A percentile compares a stretch with the other conserved stretches of the same genome.
Evolutionary conservation across 176 grass and related monocot species (phyloP).

Genomic region (Carex cristatella): DNA sequence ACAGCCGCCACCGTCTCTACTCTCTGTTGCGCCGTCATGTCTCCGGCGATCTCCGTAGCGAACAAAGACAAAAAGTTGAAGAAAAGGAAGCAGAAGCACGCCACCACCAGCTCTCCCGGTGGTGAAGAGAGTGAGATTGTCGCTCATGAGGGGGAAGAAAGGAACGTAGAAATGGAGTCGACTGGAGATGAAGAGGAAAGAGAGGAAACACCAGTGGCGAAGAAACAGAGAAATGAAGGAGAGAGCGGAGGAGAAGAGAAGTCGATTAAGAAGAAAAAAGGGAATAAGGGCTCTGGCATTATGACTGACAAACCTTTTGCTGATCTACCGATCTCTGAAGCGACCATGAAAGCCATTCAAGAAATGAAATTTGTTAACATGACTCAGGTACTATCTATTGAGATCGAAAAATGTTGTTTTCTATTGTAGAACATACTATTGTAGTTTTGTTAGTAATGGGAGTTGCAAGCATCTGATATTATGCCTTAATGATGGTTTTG

Average conservation of each 20-base stretch:
- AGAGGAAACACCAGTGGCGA: slow-evolving; percentile 9
- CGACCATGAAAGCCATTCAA: slow-evolving; percentile 33
- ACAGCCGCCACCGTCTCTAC: background rate
- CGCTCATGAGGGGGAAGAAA: background rate
- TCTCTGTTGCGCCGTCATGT: background rate
- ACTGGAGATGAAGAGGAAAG: background rate
- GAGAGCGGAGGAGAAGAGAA: slow-evolving; percentile 7
- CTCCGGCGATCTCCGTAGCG: background rate
- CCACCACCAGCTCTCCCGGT: background rate
- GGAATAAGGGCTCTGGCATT: slow-evolving; percentile 28
- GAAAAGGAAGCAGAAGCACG: slow-evolving; percentile 20
- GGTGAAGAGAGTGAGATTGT: background rate
- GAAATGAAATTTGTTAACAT: slow-evolving; percentile 49
- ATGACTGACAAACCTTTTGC: slow-evolving; percentile 36
- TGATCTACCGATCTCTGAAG: slow-evolving; percentile 29
- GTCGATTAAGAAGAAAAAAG: slow-evolving; percentile 11
- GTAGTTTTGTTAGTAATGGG: background rate
- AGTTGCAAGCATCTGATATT: background rate
- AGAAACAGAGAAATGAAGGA: slow-evolving; percentile 13
- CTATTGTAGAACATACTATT: background rate
- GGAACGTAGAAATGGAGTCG: background rate
- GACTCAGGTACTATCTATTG: slow-evolving; percentile 30
- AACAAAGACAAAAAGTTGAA: slow-evolving; percentile 25
- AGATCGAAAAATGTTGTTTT: background rate
- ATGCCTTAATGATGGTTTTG: background rate